Percentiles rank a stretch among this genome's conserved stretches.
Evolutionary conservation across 2,329 filamentous ascomycete genomes (phyloP).

Genomic region (Chaetothyriales sp.): DNA sequence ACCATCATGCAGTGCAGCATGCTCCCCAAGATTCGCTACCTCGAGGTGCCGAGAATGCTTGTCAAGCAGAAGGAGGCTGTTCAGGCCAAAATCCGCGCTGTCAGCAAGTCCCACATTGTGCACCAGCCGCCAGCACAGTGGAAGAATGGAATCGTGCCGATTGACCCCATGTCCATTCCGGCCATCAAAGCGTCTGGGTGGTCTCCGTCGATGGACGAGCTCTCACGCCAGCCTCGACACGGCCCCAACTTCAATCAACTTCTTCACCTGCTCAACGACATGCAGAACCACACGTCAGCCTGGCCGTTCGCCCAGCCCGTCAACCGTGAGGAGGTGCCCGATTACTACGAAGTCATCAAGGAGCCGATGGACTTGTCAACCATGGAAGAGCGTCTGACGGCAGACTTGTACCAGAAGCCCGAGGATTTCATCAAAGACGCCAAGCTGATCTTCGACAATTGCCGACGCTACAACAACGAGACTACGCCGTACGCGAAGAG

Average conservation of each 20-base stretch:
- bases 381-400: constrained; percentile 91
- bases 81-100: constrained; percentile 84
- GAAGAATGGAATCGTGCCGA: constrained; percentile 58
- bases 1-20: constrained; percentile 99
- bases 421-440: constrained; percentile 89
- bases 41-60: constrained; percentile 84
- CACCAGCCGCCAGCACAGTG: constrained; percentile 77
- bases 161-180: constrained; percentile 74
- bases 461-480: constrained; percentile 91
- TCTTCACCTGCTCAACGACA: constrained; percentile 79
- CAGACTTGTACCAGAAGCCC: constrained; percentile 77
- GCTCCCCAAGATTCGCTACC: constrained; percentile 86
- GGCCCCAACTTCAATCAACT: constrained; percentile 94
- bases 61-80: constrained; percentile 95
- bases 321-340: constrained; percentile 89
- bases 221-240: constrained; percentile 85
- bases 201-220: constrained; percentile 95
- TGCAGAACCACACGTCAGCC: constrained; percentile 82
- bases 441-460: constrained; percentile 84
- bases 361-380: constrained; percentile 93
- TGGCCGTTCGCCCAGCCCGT: constrained; percentile 95
- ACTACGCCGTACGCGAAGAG: constrained; percentile 90
- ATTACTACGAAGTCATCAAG: constrained; percentile 97
- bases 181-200: constrained; percentile 87
- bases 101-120: constrained; percentile 75